Evolutionary conservation across 2,329 filamentous ascomycete species (phyloP).

Genomic region (Clonostachys solani): DNA sequence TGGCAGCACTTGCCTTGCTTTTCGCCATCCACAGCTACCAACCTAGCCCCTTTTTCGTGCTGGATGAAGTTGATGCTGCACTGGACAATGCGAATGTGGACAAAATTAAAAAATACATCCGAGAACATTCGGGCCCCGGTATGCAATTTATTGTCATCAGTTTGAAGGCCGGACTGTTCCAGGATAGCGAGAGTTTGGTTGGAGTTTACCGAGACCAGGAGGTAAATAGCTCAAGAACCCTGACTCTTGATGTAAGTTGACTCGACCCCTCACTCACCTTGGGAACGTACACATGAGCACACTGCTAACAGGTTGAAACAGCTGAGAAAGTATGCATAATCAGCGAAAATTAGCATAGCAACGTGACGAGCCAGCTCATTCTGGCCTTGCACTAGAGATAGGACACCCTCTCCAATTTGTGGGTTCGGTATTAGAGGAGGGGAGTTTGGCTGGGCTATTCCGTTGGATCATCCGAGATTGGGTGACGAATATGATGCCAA

Average conservation of each 20-base stretch:
- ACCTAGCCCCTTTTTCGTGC: constrained; percentile 92
- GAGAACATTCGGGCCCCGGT: constrained; percentile 87
- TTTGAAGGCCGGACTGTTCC: constrained; percentile 92
- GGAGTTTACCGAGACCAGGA: constrained; percentile 94
- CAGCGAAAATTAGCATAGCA: too few relatives aligned
- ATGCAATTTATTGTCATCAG: constrained; percentile 99
- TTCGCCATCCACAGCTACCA: constrained; percentile 98
- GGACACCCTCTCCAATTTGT: too few relatives aligned
- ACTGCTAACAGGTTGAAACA: constrained; percentile 4
- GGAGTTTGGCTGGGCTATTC: too few relatives aligned
- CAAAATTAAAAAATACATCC: constrained; percentile 94
- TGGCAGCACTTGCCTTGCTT: constrained; percentile 91
- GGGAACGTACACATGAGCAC: constrained; percentile 6
- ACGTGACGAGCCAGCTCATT: too few relatives aligned
- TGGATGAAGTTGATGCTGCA: constrained; percentile 96
- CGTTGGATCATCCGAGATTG: too few relatives aligned
- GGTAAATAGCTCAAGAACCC: constrained; percentile 83
- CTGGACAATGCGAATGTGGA: constrained; percentile 97
- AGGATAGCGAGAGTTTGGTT: constrained; percentile 92
- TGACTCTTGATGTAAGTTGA: constrained; percentile 88
- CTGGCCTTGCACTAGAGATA: too few relatives aligned
- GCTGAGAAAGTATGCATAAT: constrained; percentile 27
- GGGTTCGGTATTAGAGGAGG: too few relatives aligned
- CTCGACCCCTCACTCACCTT: not conserved
- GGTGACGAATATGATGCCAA: too few relatives aligned